Evolutionary conservation across 306 rosid species (phyloP).

Genomic region (Phaseolus lunatus): DNA sequence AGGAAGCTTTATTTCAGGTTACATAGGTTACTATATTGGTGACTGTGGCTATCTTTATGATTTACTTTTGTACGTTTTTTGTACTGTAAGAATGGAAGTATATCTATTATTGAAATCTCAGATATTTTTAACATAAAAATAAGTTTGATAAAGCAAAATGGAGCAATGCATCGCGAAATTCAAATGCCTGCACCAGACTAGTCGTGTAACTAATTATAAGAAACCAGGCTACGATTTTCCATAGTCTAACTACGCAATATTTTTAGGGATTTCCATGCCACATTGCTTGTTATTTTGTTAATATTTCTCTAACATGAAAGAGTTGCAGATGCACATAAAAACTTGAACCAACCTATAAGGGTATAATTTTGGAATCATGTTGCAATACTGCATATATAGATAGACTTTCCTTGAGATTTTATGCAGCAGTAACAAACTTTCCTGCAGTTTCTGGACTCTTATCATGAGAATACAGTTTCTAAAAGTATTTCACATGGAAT

Average conservation of each 20-base stretch:
- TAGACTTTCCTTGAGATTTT: conserved; percentile 35
- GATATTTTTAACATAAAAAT: conserved; percentile 28
- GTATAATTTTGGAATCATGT: conserved; percentile 35
- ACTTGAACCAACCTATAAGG: conserved; percentile 33
- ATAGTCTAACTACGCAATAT: conserved; percentile 8
- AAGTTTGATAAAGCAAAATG: conserved; percentile 20
- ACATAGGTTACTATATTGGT: conserved; percentile 42
- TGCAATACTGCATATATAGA: conserved; percentile 21
- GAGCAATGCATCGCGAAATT: conserved; percentile 10
- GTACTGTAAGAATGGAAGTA: conserved; percentile 50
- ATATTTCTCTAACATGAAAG: conserved; percentile 4
- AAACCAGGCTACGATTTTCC: conserved; percentile 25
- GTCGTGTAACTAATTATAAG: conserved; percentile 17
- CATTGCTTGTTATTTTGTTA: neutral
- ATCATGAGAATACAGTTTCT: conserved; percentile 23
- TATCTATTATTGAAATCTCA: conserved; percentile 43
- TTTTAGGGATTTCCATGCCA: conserved; percentile 21
- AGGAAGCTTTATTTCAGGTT: conserved; percentile 40
- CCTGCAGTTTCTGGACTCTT: conserved; percentile 13
- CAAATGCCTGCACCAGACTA: neutral
- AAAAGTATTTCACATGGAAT: conserved; percentile 39
- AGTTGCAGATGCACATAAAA: conserved; percentile 15
- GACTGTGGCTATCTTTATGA: conserved; percentile 40
- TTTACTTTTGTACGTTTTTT: conserved; percentile 45
- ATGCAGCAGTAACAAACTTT: conserved; percentile 33